Percentiles rank a stretch among this genome's conserved stretches.
Evolutionary conservation across 495 filamentous ascomycete genomes (phyloP).

Genomic region (Xylaria palmicola): DNA sequence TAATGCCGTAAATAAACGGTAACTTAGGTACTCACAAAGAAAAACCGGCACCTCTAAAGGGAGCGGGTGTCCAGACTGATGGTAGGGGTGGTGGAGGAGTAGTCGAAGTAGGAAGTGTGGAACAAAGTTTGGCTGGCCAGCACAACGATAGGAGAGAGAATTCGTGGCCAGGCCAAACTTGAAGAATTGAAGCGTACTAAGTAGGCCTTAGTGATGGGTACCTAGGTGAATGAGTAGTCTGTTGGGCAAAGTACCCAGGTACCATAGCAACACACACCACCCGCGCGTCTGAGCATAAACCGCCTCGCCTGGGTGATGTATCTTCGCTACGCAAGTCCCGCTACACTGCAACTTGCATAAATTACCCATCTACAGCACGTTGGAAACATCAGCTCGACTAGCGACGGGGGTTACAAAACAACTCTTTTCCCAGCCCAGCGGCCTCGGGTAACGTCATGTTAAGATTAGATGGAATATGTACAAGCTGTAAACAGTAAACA

Average conservation of each 20-base stretch:
- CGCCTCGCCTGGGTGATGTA: background rate
- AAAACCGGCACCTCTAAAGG: too few species aligned
- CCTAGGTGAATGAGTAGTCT: too few species aligned
- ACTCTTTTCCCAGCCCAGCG: background rate
- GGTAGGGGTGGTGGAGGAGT: background rate
- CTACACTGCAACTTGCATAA: background rate
- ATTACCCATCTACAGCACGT: too few species aligned
- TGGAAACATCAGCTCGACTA: too few species aligned
- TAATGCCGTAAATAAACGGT: too few species aligned
- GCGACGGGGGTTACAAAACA: too few species aligned
- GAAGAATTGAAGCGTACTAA: background rate
- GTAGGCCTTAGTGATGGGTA: too few species aligned
- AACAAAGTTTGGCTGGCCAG: background rate
- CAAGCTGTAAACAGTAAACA: conserved; percentile 30
- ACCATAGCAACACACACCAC: background rate
- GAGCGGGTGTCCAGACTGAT: background rate
- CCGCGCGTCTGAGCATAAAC: background rate
- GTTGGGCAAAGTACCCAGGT: background rate
- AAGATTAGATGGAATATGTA: conserved; percentile 18
- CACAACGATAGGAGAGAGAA: background rate
- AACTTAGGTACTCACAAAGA: too few species aligned
- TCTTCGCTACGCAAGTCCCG: background rate
- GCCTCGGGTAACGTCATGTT: background rate
- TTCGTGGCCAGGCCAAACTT: background rate
- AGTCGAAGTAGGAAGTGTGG: background rate